phyloP scores from a whole-genome alignment of 2,329 filamentous ascomycete species.

The Hymenoscyphus occultus region DNA sequence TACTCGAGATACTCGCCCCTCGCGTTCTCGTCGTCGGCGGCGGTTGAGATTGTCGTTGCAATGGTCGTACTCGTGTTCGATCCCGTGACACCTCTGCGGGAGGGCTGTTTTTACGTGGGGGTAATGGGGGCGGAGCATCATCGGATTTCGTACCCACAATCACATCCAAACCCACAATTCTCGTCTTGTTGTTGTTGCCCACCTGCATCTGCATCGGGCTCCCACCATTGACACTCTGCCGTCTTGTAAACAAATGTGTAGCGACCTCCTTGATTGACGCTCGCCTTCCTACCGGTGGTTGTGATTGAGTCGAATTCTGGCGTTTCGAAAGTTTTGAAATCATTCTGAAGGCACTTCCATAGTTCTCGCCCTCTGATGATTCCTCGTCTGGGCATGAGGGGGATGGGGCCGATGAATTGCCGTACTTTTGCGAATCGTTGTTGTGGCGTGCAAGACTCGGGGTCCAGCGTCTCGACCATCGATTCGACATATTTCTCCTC shows the following conservation, averaged over 20 bases:
- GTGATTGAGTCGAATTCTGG: neutral
- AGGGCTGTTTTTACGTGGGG: slow-evolving; percentile 4
- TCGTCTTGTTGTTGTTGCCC: neutral
- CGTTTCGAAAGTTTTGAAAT: neutral
- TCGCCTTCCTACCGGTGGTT: neutral
- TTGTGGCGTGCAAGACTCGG: neutral
- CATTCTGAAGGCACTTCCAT: slow-evolving; percentile 6
- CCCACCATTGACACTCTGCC: neutral
- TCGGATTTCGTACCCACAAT: neutral
- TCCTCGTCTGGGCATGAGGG: slow-evolving; percentile 5
- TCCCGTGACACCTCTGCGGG: neutral
- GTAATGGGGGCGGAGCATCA: neutral
- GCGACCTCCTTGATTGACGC: neutral
- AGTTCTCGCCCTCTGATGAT: neutral
- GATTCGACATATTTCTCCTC: slow-evolving; percentile 5
- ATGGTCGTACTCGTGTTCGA: neutral
- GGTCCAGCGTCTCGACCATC: slow-evolving; percentile 4
- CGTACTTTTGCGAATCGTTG: neutral
- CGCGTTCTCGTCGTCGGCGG: neutral
- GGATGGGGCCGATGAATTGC: slow-evolving; percentile 2
- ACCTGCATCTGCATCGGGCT: neutral
- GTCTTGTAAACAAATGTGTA: slow-evolving; percentile 5
- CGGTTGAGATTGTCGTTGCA: neutral
- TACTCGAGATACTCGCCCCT: slow-evolving; percentile 1
- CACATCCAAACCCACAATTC: slow-evolving; percentile 3